Conservation (phyloP, 257 asterid genomes). For the Salvia rosmarinus region DNA sequence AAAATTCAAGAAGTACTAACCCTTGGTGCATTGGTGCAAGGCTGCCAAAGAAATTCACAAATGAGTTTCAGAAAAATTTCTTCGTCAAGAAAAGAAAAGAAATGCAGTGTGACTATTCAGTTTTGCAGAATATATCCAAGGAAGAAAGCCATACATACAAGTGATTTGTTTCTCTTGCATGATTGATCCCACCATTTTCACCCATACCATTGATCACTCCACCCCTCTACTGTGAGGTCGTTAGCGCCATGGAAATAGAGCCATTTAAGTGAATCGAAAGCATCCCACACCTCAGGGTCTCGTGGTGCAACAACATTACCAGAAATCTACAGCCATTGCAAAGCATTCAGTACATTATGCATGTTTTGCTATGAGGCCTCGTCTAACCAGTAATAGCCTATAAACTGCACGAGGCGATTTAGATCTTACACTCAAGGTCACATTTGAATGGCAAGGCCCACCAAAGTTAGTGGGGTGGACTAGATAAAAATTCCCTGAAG, state of each 20-base stretch:
- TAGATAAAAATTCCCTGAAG: slow-evolving; percentile 45
- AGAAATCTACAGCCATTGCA: slow-evolving; percentile 52
- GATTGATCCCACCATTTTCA: slow-evolving; percentile 86
- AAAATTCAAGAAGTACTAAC: slow-evolving; percentile 49
- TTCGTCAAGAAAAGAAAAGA: background rate
- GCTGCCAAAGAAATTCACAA: slow-evolving; percentile 58
- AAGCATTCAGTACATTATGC: background rate
- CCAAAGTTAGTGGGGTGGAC: slow-evolving; percentile 56
- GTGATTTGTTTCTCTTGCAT: slow-evolving; percentile 71
- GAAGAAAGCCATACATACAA: slow-evolving; percentile 62
- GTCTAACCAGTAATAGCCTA: background rate
- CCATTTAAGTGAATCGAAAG: slow-evolving; percentile 67
- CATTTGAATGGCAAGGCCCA: slow-evolving; percentile 74
- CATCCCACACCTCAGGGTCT: slow-evolving; percentile 70
- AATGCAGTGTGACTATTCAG: background rate
- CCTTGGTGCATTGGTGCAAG: slow-evolving; percentile 81
- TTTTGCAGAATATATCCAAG: background rate
- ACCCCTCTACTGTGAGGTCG: slow-evolving; percentile 67
- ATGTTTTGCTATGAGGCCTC: background rate
- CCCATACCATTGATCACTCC: slow-evolving; percentile 78
- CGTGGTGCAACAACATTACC: slow-evolving; percentile 69
- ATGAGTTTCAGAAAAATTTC: slow-evolving; percentile 30
- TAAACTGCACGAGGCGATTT: background rate
- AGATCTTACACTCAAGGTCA: slow-evolving; percentile 61
- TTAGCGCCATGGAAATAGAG: slow-evolving; percentile 70